phyloP scores from a whole-genome alignment of 768 basidiomycete species.

The Agaricus sinodeliciosus region DNA sequence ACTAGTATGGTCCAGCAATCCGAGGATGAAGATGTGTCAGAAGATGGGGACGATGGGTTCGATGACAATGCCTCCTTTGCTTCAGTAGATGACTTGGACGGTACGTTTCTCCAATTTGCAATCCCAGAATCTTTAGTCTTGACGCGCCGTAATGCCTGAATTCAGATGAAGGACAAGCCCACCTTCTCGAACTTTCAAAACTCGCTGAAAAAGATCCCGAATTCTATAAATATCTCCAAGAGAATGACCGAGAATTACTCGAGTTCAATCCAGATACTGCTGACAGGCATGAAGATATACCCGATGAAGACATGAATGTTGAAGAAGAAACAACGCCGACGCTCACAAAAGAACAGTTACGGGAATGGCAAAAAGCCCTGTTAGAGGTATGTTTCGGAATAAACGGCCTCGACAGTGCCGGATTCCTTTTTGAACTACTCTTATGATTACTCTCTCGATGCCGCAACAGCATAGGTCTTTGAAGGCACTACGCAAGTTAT shows the following conservation, averaged over 20 bases:
- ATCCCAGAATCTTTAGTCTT: not conserved
- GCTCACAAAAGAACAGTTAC: conserved; percentile 64
- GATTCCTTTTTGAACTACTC: not conserved
- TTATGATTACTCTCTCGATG: not conserved
- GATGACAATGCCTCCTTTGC: conserved; percentile 64
- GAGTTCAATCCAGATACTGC: conserved; percentile 55
- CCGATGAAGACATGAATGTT: conserved; percentile 39
- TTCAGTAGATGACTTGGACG: conserved; percentile 74
- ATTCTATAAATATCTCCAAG: conserved; percentile 96
- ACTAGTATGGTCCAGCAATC: conserved; percentile 14
- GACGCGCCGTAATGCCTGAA: not conserved
- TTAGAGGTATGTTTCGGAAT: conserved; percentile 52
- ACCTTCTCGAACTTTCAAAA: conserved; percentile 78
- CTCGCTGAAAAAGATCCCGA: conserved; percentile 97
- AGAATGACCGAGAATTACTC: conserved; percentile 90
- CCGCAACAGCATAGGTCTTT: conserved; percentile 72
- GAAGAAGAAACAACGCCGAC: conserved; percentile 47
- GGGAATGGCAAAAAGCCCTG: conserved; percentile 83
- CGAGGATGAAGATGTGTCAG: conserved; percentile 20
- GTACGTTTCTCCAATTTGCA: conserved; percentile 9
- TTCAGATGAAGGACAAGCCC: conserved; percentile 64
- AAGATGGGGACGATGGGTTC: conserved; percentile 32
- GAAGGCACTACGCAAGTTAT: conserved; percentile 71
- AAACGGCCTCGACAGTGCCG: not conserved
- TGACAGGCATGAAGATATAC: conserved; percentile 34